Evolutionary conservation across 345 rosid species (phyloP).

Genomic region (Lepidium sativum): DNA sequence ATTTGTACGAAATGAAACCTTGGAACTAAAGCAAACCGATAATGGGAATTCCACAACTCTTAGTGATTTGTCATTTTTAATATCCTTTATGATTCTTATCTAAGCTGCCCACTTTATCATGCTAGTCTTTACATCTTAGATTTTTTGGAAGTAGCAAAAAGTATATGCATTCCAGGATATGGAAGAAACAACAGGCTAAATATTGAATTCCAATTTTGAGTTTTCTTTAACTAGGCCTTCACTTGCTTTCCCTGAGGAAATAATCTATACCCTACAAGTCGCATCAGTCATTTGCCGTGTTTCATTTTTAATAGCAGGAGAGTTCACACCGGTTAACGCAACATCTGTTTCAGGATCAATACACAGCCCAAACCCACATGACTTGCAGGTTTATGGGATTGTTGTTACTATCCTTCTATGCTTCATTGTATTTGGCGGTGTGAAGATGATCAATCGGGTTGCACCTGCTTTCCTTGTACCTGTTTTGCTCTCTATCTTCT

Average conservation of each 20-base stretch:
- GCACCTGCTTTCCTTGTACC: constrained; percentile 98
- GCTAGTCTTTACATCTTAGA: constrained; percentile 1
- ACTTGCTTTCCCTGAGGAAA: not conserved
- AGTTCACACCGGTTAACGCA: constrained; percentile 66
- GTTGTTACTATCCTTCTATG: constrained; percentile 79
- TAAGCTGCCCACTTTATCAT: not conserved
- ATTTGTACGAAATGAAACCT: constrained; percentile 7
- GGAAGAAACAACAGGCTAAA: not conserved
- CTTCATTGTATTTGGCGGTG: constrained; percentile 98
- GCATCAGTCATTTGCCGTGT: not conserved
- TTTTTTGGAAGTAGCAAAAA: constrained; percentile 13
- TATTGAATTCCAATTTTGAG: not conserved
- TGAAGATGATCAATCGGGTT: constrained; percentile 97
- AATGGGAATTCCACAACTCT: not conserved
- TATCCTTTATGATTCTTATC: not conserved
- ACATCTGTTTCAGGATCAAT: constrained; percentile 32
- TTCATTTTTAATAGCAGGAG: constrained; percentile 43
- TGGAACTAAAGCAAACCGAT: constrained; percentile 6
- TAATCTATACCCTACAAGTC: not conserved
- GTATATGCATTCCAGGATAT: not conserved
- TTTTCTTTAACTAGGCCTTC: not conserved
- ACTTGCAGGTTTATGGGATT: constrained; percentile 92
- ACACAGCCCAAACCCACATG: constrained; percentile 77
- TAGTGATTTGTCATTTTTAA: not conserved
- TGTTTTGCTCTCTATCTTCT: constrained; percentile 73